phyloP scores from a whole-genome alignment of 208 protist genomes.

The Wallacemonas sp. region DNA sequence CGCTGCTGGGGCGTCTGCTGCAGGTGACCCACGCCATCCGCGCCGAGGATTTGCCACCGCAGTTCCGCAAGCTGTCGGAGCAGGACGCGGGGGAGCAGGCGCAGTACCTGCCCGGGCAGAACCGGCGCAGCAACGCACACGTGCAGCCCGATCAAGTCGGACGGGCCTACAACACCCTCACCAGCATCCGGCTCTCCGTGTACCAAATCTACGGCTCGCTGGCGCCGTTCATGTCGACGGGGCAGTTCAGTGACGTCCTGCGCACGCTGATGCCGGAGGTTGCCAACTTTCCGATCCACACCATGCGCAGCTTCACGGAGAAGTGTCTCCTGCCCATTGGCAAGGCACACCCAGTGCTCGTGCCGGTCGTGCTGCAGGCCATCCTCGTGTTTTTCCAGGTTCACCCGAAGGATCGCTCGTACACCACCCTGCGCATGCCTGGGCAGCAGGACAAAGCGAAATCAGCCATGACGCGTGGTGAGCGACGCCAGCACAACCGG shows the following conservation, averaged over 20 bases:
- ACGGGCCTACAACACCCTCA: constrained; percentile 34
- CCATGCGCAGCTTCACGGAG: constrained; percentile 46
- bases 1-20: constrained; percentile 42
- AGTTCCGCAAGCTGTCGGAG: constrained; percentile 45
- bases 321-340: constrained; percentile 61
- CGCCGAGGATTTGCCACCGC: constrained; percentile 38
- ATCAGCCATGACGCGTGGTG: neutral
- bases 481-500: constrained; percentile 4
- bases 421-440: neutral
- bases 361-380: constrained; percentile 36
- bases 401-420: neutral
- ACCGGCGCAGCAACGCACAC: constrained; percentile 30
- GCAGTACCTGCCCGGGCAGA: constrained; percentile 51
- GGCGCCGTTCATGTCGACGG: constrained; percentile 45
- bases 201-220: constrained; percentile 74
- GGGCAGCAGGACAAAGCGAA: neutral
- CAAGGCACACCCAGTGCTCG: constrained; percentile 35
- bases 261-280: constrained; percentile 22
- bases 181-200: constrained; percentile 52
- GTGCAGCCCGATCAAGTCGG: constrained; percentile 16
- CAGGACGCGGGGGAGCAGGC: constrained; percentile 29
- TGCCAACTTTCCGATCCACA: constrained; percentile 31
- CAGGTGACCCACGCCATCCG: constrained; percentile 51
- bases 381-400: constrained; percentile 45
- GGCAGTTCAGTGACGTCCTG: constrained; percentile 44